Base-by-base conservation (phyloP, 225 moss, liverwort and hornwort species). In the Rhytidiadelphus loreus region DNA sequence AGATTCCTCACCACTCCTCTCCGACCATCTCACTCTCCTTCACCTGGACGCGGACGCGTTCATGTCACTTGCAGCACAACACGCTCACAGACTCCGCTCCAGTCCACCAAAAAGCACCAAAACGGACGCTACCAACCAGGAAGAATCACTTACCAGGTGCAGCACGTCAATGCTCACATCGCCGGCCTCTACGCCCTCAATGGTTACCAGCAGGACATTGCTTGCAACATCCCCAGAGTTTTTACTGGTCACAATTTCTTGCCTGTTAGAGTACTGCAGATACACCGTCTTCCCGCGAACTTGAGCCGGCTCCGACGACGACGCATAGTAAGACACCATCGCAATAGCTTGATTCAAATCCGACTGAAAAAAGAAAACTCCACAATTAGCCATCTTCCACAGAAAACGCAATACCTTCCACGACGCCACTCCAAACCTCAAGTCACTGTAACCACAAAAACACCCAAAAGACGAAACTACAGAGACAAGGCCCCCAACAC, bases 141-240 rank as follows among this genome's bases (percentile, higher is more conserved):
- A 89, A 94, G 90, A 94, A 89, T 69, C 90, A 95, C 99, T 97
- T 96, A 99, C 99, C 96, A 99, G 94, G 92, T 99, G 99, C 90
- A 99, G 95, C 85, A 99, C 99, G 95, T 99, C 97, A 96, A 99
- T 97, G 96, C 97, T 99, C 96, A 99, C 99, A 94, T 99, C 97
- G 96, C 99, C 97, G 77, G 99, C 97, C 90, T 97, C 99, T 95
- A 99, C 97, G 95, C 99, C 99, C 95, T 99, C 99, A 95, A 99
- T 97, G 61, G 99, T 99, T 95, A 99, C 99, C 94, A 99, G 95
- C 83, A 99, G 97, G 88, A 99, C 97, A 96, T 99, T 99, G 99
- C 99, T 99, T 92, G 99, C 99, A 95, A 97, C 96, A 96, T 99
- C 99, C 91, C 99, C 99, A 95, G 96, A 99, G 89, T 99, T 99